Evolutionary conservation across 2,329 filamentous ascomycete species (phyloP), one percentile per base, ranked within the genome.

Genomic region (Trichoderma semiorbis): DNA sequence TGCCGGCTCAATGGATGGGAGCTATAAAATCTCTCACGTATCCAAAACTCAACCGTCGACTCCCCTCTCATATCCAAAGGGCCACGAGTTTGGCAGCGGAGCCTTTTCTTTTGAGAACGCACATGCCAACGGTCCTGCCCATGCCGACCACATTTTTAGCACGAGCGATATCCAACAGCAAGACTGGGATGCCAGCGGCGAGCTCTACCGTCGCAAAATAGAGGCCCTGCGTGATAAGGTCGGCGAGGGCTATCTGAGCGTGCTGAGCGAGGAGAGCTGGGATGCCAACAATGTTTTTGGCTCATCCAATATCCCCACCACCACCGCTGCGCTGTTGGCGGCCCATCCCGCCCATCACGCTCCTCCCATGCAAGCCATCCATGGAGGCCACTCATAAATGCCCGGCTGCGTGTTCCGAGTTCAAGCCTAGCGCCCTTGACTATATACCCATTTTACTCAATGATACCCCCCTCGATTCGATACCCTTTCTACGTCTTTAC

Each of bases 151-250:
- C 24, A 30, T 24, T 12, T 71, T 64, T 43, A 58, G 43, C 14
- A 57, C 63, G 11, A 60, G 69, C 47, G 68, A 61, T 32, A 61
- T 39, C 74, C 72, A 58, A 30, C 53, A 79, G 28, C 83, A 85
- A 60, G 87, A 92, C 72, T 93, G 91, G 88, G 89, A 90, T 72
- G 83, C 89, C 57, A 88, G 89, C 72, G 92, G 92, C 69, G 93
- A 96, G 77, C 84, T 93, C 8, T 98, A 97, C 81, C 90, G 92
- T 71, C 93, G 93, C 79, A 96, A 96, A 81, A 92, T 98, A 69
- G 94, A 97, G 80, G 90, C 92, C 3, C 83, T 98, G 69, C 91
- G 94, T 73, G 92, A 92, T 77, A 93, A 95, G 77, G 91, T 97
- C 75, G 95, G 95, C 36, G 93, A 91, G 76, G 92, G 91, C 47